Conservation (phyloP, 768 basidiomycete genomes). For the Gyrodon lividus region DNA sequence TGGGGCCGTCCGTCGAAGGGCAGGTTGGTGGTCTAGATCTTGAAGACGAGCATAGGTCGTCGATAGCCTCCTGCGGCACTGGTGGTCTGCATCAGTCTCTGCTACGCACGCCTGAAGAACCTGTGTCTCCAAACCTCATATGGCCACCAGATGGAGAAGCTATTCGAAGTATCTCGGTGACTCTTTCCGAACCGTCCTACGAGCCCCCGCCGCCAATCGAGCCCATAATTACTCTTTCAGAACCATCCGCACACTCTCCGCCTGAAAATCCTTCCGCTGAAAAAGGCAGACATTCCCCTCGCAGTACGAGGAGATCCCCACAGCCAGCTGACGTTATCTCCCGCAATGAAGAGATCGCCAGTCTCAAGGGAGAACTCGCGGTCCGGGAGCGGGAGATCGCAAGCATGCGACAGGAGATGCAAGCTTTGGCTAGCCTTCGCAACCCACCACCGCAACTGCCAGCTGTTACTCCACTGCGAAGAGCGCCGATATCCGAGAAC, state of each 20-base stretch:
- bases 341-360: slow-evolving; percentile 2
- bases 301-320: not conserved
- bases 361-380: not conserved
- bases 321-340: not conserved
- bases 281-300: not conserved
- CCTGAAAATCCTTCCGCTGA: not conserved
- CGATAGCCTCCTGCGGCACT: no score
- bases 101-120: not conserved
- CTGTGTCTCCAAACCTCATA: not conserved
- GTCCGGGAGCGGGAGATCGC: slow-evolving; percentile 6
- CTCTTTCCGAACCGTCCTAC: not conserved
- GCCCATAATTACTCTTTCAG: not conserved
- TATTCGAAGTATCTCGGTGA: not conserved
- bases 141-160: not conserved
- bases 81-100: not conserved
- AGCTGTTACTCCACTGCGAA: not conserved
- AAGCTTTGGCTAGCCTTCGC: not conserved
- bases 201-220: not conserved
- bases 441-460: not conserved
- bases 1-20: not conserved
- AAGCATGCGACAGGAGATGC: slow-evolving; percentile 1
- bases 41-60: not conserved
- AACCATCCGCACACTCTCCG: not conserved
- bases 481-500: not conserved
- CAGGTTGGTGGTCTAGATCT: not conserved